Evolutionary conservation across 2,329 filamentous ascomycete species (phyloP), one percentile per base, ranked within the genome.

Genomic region (Diaporthe caulivora): DNA sequence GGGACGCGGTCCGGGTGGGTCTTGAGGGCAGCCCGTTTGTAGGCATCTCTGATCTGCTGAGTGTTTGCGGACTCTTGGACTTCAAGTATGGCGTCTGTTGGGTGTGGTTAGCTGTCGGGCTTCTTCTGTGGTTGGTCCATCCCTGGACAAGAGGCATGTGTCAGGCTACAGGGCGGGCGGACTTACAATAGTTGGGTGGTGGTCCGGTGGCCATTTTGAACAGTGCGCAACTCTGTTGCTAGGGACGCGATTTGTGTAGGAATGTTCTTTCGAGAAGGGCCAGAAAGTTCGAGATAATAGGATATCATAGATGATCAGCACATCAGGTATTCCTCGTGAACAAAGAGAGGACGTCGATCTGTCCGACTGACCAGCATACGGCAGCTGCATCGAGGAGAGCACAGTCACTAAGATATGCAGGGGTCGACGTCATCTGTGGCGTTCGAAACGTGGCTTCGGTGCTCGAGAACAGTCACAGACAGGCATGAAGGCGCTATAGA

Each of bases 21-120:
- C 84, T 97, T 97, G 58, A 98, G 87, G 7, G 96, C 96, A 79
- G 94, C 94, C 93, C 93, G 93, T 83, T 99, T 99, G 87, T 98
- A 99, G 67, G 95, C 97, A 87, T 94, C 93, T 78, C 96, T 93
- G 80, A 99, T 92, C 82, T 98, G 93, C 79, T 95, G 91, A 74
- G 92, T 90, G 0, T 91, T 93, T 44, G 96, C 95, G 77, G 89
- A 92, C 47, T 94, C 89, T 68, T 92, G 81, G 75, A 98, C 83
- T 76, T 93, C 93, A 65, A 98, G 91, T 76, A 93, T 89, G 67
- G 89, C 91, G 84, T 96, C 94, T 95, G 57, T 51, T 77, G 72
- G 78, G 77, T 77, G 75, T 71, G 69, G 68, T 42, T n/a, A 47
- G 54, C 51, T 55, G 7, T 8, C 18, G 34, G 34, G 6, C 21